Percentiles rank a stretch among this genome's conserved stretches.
Conservation (phyloP, 768 basidiomycete genomes). For the Xerocomus potaroensis region DNA sequence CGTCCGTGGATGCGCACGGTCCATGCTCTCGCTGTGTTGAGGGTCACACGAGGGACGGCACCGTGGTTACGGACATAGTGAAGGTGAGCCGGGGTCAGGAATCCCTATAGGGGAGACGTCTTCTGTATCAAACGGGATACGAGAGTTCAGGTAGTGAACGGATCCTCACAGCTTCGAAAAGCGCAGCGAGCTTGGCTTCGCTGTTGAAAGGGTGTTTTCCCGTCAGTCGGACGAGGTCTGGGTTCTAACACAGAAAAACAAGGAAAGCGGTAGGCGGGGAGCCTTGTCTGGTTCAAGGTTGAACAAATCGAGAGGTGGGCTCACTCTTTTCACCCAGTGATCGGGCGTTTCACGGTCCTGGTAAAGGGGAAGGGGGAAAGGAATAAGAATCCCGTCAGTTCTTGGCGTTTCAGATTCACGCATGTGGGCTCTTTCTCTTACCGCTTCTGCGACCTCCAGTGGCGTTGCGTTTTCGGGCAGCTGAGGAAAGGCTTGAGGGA, state of each 20-base stretch:
- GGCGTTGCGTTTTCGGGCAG: conserved; percentile 23
- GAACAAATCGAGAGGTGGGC: not conserved
- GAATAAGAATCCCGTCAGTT: too few relatives aligned
- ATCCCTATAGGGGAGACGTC: too few relatives aligned
- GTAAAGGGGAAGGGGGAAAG: too few relatives aligned
- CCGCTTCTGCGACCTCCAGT: conserved; percentile 20
- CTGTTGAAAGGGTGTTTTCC: conserved; percentile 61
- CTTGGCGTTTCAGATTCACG: too few relatives aligned
- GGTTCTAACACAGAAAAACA: too few relatives aligned
- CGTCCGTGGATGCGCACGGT: conserved; percentile 38
- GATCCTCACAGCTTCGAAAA: conserved; percentile 40
- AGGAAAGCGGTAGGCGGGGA: too few relatives aligned
- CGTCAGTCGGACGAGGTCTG: conserved; percentile 46
- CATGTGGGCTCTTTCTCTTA: too few relatives aligned
- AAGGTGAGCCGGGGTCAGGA: conserved; percentile 50
- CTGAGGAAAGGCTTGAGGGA: conserved; percentile 20
- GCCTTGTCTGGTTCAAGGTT: too few relatives aligned
- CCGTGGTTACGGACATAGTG: conserved; percentile 66
- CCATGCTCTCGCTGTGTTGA: conserved; percentile 39
- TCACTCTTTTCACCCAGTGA: conserved; percentile 37
- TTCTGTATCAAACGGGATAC: too few relatives aligned
- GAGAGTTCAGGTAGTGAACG: too few relatives aligned
- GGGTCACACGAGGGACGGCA: conserved; percentile 47
- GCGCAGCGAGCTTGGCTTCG: conserved; percentile 43
- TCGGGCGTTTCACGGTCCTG: conserved; percentile 38